phyloP scores from a whole-genome alignment of 2,329 filamentous ascomycete species.

The Neofusicoccum laricinum region DNA sequence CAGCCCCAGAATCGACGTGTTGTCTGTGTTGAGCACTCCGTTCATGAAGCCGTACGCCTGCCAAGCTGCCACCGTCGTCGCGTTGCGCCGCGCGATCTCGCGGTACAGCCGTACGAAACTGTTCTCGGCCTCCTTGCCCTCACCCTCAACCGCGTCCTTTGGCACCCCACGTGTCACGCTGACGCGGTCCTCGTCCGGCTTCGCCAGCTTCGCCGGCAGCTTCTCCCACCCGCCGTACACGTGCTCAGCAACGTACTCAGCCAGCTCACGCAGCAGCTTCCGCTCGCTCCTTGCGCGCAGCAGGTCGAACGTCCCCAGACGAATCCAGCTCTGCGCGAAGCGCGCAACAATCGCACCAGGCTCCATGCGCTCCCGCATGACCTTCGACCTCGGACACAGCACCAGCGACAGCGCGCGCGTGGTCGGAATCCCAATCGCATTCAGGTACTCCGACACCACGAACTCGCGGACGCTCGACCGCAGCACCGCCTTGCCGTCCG shows the following conservation, averaged over 20 bases:
- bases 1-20: constrained; percentile 85
- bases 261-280: constrained; percentile 66
- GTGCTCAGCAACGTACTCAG: constrained; percentile 81
- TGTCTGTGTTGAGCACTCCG: constrained; percentile 95
- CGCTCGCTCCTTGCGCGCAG: constrained; percentile 78
- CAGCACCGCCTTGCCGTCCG: constrained; percentile 91
- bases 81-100: constrained; percentile 82
- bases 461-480: constrained; percentile 93
- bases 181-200: constrained; percentile 48
- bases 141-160: constrained; percentile 63
- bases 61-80: constrained; percentile 85
- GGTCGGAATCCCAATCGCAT: constrained; percentile 80
- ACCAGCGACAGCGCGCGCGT: constrained; percentile 84
- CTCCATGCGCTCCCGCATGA: constrained; percentile 76
- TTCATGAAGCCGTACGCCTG: constrained; percentile 99
- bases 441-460: constrained; percentile 82
- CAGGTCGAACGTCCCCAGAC: constrained; percentile 96
- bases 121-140: constrained; percentile 70
- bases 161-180: constrained; percentile 49
- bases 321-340: constrained; percentile 87
- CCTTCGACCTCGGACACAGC: constrained; percentile 67
- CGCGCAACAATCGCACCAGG: constrained; percentile 89
- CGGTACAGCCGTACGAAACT: constrained; percentile 84
- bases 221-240: constrained; percentile 85
- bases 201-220: constrained; percentile 60